phyloP scores from a whole-genome alignment of 805 yeast genomes.

The Metschnikowia anglica region DNA sequence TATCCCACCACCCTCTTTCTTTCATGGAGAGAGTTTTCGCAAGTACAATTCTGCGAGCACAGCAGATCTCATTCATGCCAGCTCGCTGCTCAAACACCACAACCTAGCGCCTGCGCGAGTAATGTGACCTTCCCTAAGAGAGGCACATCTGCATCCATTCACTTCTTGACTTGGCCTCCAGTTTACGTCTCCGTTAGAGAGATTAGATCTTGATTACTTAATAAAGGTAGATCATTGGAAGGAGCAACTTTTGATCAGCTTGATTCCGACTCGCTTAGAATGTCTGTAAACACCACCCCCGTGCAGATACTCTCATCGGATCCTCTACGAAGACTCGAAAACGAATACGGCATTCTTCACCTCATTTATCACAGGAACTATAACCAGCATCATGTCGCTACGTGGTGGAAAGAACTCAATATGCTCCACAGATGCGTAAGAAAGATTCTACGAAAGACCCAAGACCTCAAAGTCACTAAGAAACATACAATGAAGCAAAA shows the following conservation, averaged over 20 bases:
- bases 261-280: neutral
- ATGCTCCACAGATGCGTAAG: slow-evolving; percentile 58
- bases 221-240: neutral
- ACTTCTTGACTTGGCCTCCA: too few relatives aligned
- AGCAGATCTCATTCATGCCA: too few relatives aligned
- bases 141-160: too few relatives aligned
- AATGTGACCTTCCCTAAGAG: too few relatives aligned
- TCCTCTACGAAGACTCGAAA: slow-evolving; percentile 15
- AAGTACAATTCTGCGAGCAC: too few relatives aligned
- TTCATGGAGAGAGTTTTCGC: too few relatives aligned
- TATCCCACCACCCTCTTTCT: too few relatives aligned
- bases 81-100: too few relatives aligned
- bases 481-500: slow-evolving; percentile 16
- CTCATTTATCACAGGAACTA: slow-evolving; percentile 67
- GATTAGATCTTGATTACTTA: too few relatives aligned
- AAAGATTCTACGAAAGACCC: slow-evolving; percentile 32
- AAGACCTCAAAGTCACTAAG: slow-evolving; percentile 23
- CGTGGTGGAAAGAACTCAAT: slow-evolving; percentile 76
- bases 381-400: slow-evolving; percentile 70
- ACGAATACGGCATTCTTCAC: slow-evolving; percentile 60
- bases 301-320: slow-evolving; percentile 4
- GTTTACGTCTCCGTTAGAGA: too few relatives aligned
- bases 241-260: neutral
- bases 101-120: too few relatives aligned
- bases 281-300: slow-evolving; percentile 2